Base-by-base conservation (phyloP, 139 green algal genomes). In the Closterium sp. region DNA sequence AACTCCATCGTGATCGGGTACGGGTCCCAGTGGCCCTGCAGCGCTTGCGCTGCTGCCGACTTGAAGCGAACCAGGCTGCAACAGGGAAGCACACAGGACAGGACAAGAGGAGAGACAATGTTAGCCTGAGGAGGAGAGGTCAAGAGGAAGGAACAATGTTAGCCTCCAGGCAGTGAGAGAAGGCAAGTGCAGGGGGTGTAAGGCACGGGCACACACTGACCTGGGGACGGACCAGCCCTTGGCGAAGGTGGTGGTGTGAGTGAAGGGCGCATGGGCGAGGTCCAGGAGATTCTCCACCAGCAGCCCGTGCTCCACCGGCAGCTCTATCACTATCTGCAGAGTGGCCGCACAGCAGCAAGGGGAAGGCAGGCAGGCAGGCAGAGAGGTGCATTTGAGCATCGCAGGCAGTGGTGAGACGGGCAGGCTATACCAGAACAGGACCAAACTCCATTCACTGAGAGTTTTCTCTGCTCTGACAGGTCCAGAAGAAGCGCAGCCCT, bases 1-100 rank as follows among this genome's bases (percentile, higher is more conserved):
- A 99, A 99, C 32, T 96, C 95, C 98, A 99, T 99, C 92, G 98
- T 95, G 85, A 99, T 99, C 29, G 98, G 98, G 96, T 99, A 99
- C 17, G 98, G 98, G 90, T 99, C 97, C 98, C 98, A 99, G 89
- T 96, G 94, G 86, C 98, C 98, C 91, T 96, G 95, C 86, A 94
- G 31, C 31, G 85, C 89, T 5, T 79, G 29, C 11, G 90, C 30
- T 31, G 95, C 88, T 13, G 31, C 62, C 17, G 93, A 94, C 38
- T 96, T 96, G 95, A 98, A 98, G 85, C 97, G 97, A 22, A 99
- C 98, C 4, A 95, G 28, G 50, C 90, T 94, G 92, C 21, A 2
- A 38, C 32, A 38, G 32, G 32, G 32, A 38, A 38, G 32, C 32
- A 38, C 32, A 38, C 2, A 88, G 2, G 32, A 88, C 2, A 45